These are phyloP conservation scores for Hortiboletus campestris DNA, from an alignment of 768 basidiomycete species.

Conservation along the genomic window DNA sequence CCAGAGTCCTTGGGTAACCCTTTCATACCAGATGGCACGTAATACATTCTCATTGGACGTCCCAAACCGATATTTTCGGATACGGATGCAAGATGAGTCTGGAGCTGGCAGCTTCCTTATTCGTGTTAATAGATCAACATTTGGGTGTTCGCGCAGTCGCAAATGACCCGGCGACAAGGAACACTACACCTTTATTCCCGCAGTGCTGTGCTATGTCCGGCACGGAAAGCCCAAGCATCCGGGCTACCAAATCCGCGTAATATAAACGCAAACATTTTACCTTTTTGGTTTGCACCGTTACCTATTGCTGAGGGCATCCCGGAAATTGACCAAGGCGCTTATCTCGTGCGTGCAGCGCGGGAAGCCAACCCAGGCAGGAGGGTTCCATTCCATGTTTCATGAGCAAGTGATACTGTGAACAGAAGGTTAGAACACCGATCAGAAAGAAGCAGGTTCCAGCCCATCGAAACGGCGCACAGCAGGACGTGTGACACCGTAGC, in stretches of 20 bases:
- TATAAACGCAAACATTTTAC: neutral
- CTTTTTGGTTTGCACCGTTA: neutral
- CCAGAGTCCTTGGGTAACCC: neutral
- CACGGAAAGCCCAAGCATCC: neutral
- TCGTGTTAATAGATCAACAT: neutral
- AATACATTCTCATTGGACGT: neutral
- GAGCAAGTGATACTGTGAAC: neutral
- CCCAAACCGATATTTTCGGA: neutral
- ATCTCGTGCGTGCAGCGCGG: neutral
- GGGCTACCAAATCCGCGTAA: neutral
- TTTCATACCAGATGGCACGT: neutral
- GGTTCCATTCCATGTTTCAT: slow-evolving; percentile 5
- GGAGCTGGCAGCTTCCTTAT: neutral
- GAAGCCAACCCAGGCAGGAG: neutral
- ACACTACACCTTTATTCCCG: neutral
- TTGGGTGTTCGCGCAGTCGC: neutral
- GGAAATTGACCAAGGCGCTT: neutral
- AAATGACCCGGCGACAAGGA: neutral
- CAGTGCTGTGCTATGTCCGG: neutral
- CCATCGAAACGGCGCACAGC: neutral
- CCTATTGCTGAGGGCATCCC: neutral
- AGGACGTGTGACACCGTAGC: neutral
- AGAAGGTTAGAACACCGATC: slow-evolving; percentile 11
- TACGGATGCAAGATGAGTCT: neutral
- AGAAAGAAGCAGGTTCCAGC: neutral